Base-by-base conservation (phyloP, 2,329 filamentous ascomycete species). In the Tolypocladium inflatum region DNA sequence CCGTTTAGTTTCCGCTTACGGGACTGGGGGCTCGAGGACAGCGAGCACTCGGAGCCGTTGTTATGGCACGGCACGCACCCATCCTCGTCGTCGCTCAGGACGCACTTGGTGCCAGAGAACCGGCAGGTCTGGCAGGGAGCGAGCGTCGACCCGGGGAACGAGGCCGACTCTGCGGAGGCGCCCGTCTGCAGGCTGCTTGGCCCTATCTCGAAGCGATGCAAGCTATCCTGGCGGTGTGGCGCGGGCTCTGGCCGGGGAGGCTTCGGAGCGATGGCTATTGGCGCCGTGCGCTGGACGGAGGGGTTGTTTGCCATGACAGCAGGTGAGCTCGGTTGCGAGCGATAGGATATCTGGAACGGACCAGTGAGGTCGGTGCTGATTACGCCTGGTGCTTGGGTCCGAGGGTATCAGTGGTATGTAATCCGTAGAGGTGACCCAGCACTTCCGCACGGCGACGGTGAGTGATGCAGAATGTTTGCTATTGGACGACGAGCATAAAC, bases 1-100 rank as follows among this genome's bases (percentile, higher is more conserved):
- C 83, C 80, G 73, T 87, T 84, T 62, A 90, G 75, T 77, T 92
- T 93, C 70, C 90, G 82, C 78, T 94, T 94, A 65, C 90, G 83
- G 58, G 88, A 86, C 68, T 86, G 85, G 30, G 89, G 89, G 71
- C 88, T 90, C 63, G 87, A 85, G 55, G 86, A 80, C 70, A 92
- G 85, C 50, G 90, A 92, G 73, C 90, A 94, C 64, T 90, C 86
- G 68, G 89, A 83, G 66, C 86, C 87, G 73, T 87, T 86, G 70
- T 87, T 85, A 69, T 90, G 87, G 73, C 90, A 95, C 62, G 90
- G 80, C 62, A 90, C 81, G 73, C 90, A 94, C 63, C 81, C 78
- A 65, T 89, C 84, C 63, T 87, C 87, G 70, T 93, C 89, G 68
- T 91, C 87, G 64, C 74, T 76, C 69, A 89, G 82, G 62, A 91